Evolutionary conservation across 129 eudicot genomes (phyloP).

Genomic region (Deinandra increscens): DNA sequence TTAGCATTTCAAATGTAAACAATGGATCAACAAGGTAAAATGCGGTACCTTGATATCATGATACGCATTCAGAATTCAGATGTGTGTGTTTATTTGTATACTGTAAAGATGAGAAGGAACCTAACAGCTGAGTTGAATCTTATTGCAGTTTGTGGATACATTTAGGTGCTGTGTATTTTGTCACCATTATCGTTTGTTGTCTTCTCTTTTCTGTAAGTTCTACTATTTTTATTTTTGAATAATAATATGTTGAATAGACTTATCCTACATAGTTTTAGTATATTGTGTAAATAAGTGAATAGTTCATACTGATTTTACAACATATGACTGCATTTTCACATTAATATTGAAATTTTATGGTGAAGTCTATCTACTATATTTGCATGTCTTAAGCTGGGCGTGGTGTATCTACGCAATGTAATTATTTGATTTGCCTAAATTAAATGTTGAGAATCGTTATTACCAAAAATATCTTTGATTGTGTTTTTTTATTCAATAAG

Average conservation of each 20-base stretch:
- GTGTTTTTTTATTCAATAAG: constrained; percentile 5
- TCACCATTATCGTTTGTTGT: constrained; percentile 45
- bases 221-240: background rate
- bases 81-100: constrained; percentile 13
- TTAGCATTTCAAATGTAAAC: constrained; percentile 63
- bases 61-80: background rate
- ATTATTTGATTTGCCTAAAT: background rate
- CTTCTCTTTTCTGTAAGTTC: constrained; percentile 57
- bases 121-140: constrained; percentile 20
- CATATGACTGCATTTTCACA: background rate
- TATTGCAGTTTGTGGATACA: constrained; percentile 71
- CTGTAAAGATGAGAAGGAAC: constrained; percentile 10
- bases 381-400: background rate
- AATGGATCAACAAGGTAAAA: constrained; percentile 59
- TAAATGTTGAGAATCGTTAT: no score
- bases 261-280: background rate
- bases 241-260: background rate
- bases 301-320: background rate
- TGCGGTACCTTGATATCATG: constrained; percentile 12
- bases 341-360: background rate
- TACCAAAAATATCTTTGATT: constrained; percentile 4
- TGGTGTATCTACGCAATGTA: background rate
- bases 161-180: constrained; percentile 53
- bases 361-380: constrained; percentile 6
- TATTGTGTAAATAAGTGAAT: background rate